phyloP scores from a whole-genome alignment of 768 basidiomycete genomes.

The Leccinum longicurvipes region DNA sequence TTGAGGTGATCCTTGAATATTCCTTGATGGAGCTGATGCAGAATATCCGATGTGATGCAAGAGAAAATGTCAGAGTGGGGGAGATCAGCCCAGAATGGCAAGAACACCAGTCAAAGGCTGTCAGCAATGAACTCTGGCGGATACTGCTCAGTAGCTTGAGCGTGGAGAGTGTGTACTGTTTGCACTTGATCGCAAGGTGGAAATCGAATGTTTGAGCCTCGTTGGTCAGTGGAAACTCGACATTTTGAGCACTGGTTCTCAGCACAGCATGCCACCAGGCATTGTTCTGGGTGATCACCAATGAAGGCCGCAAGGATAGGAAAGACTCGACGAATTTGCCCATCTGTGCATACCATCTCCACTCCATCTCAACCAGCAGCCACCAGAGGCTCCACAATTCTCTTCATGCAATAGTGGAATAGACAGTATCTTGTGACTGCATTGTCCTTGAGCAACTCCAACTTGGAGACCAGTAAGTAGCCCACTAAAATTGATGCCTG shows the following conservation, averaged over 20 bases:
- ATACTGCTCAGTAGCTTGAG: neutral
- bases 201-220: neutral
- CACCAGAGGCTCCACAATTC: neutral
- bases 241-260: too few species aligned
- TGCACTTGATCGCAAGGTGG: neutral
- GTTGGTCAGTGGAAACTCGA: neutral
- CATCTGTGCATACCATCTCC: neutral
- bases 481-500: neutral
- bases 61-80: too few species aligned
- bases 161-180: neutral
- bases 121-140: neutral
- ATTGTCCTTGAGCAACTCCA: neutral
- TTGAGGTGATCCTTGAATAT: too few species aligned
- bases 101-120: neutral
- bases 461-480: neutral
- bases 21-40: too few species aligned
- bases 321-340: neutral
- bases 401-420: neutral
- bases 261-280: too few species aligned
- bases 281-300: too few species aligned
- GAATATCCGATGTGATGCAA: too few species aligned
- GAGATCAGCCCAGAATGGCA: neutral
- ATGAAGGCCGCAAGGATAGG: too few species aligned
- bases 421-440: neutral
- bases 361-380: neutral